Conservation (phyloP, 1,139 yeast species). For the Dujonia santamariae region DNA sequence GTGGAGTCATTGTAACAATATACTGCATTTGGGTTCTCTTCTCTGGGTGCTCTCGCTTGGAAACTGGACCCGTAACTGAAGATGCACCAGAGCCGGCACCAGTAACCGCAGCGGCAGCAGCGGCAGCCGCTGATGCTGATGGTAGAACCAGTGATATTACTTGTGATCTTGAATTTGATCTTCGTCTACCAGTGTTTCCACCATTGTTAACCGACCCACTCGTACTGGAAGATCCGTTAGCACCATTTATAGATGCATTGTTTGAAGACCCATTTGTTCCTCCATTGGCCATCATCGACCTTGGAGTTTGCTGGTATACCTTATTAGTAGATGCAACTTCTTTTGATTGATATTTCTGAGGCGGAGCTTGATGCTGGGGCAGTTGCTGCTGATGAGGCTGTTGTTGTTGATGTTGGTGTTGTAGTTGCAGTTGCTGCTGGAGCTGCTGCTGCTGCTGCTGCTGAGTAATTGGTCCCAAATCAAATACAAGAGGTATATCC, state of each 20-base stretch:
- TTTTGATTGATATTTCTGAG: too few relatives aligned
- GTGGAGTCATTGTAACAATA: slow-evolving; percentile 66
- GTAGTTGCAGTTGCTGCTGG: neutral
- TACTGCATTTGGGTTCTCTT: slow-evolving; percentile 37
- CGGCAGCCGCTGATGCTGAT: slow-evolving; percentile 1
- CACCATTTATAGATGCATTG: too few relatives aligned
- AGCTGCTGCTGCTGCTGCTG: neutral
- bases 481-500: slow-evolving; percentile 7
- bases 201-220: neutral
- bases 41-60: slow-evolving; percentile 15
- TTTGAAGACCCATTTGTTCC: too few relatives aligned
- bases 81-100: slow-evolving; percentile 8
- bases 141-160: slow-evolving; percentile 4
- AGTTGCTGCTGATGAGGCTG: neutral
- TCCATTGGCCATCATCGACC: too few relatives aligned
- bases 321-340: too few relatives aligned
- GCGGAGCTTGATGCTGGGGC: neutral
- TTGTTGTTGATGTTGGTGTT: neutral
- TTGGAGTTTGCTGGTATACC: too few relatives aligned
- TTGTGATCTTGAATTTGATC: slow-evolving; percentile 9
- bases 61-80: slow-evolving; percentile 1
- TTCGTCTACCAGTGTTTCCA: slow-evolving; percentile 3
- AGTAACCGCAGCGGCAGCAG: slow-evolving; percentile 7
- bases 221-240: too few relatives aligned
- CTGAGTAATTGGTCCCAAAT: slow-evolving; percentile 2